phyloP scores from a whole-genome alignment of 257 asterid genomes.

The Nicotiana paniculata region DNA sequence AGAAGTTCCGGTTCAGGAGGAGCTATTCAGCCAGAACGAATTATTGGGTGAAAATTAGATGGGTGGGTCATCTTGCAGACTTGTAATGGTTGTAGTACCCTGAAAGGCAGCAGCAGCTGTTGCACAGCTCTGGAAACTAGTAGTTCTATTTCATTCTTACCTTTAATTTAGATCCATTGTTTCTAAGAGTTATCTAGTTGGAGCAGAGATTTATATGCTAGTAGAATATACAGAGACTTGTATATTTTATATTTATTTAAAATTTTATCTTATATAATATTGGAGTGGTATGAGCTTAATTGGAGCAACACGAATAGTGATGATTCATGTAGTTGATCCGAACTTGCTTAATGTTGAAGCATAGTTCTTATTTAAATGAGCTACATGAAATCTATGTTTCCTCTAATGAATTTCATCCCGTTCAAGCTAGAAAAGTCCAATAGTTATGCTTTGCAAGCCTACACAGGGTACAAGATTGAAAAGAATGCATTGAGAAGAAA shows the following conservation, averaged over 20 bases:
- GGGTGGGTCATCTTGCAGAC: neutral
- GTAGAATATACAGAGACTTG: neutral
- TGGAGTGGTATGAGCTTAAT: neutral
- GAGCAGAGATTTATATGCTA: neutral
- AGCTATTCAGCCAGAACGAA: slow-evolving; percentile 56
- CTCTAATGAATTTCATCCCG: too few species aligned
- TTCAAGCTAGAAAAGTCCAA: too few species aligned
- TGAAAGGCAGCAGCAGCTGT: neutral
- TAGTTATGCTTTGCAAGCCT: too few species aligned
- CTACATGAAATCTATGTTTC: neutral
- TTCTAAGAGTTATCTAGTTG: neutral
- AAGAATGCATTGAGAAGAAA: too few species aligned
- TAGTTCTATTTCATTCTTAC: neutral
- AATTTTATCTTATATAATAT: neutral
- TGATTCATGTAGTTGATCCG: neutral
- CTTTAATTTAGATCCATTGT: neutral
- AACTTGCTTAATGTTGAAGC: neutral
- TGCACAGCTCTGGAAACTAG: neutral
- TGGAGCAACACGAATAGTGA: neutral
- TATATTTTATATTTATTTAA: neutral
- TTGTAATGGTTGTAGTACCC: too few species aligned
- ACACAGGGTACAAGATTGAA: too few species aligned
- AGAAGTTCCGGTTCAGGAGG: slow-evolving; percentile 63
- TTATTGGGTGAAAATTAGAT: slow-evolving; percentile 34
- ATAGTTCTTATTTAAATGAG: neutral